Base-by-base conservation (phyloP, 306 rosid species). In the Lotus japonicus region DNA sequence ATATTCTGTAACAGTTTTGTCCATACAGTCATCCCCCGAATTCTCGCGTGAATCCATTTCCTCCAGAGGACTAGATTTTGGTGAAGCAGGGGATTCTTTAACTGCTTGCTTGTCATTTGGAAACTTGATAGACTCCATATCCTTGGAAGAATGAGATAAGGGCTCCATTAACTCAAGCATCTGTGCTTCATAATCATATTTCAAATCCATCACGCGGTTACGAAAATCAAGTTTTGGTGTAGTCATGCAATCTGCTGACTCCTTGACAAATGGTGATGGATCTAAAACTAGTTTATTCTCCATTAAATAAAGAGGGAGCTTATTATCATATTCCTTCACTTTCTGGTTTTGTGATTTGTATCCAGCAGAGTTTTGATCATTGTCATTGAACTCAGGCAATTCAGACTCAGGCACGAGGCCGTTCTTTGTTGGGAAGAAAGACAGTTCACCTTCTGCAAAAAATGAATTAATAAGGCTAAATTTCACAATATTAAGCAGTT, bases 371-470 rank as follows among this genome's bases (percentile, higher is more conserved):
- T 81, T 73, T 46, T 74, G 33, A 58, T 74, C 73, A 42, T 52
- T 15, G 11, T 77, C 84, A 11, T 71, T 75, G 74, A 83, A 74
- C 55, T 85, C 86, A 5, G 81, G 78, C 3, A 92, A 57, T 28
- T 83, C 64, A 43, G 81, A 75, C 46, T 78, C 86, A 43, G 80
- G 70, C 66, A 79, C 77, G 61, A 60, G 75, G 48, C 79, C 72
- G 48, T 73, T 71, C 67, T 78, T 68, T 55, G 82, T 73, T 62
- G 81, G 89, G 68, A 76, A 62, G 65, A 81, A 74, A 63, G 80
- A 73, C 42, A 72, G 68, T 35, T 89, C 88, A 75, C 89, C 84
- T 61, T 90, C 99, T 90, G 96, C 77, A 72, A 78, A 70, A 68
- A 65, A 54, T 58, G 43, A 61, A 63, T 35, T 43, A 35, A 12